Evolutionary conservation across 2,329 filamentous ascomycete species (phyloP).

Genomic region (Hypoxylon sp.): DNA sequence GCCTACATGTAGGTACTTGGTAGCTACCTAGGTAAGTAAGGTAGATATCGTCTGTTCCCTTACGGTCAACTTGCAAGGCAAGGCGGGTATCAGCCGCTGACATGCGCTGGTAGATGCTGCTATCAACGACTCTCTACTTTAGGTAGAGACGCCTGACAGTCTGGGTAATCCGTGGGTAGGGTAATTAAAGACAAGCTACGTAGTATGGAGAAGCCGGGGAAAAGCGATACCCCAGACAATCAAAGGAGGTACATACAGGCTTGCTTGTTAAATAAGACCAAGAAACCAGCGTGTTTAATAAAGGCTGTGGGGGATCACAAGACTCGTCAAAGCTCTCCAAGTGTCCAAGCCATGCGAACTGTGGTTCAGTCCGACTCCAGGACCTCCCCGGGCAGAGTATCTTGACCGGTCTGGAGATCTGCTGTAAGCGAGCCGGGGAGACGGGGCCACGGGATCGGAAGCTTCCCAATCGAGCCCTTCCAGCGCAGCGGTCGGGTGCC

Average conservation of each 20-base stretch:
- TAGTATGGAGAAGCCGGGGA: background rate
- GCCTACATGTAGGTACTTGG: no score
- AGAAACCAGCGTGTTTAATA: background rate
- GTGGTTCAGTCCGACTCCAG: conserved; percentile 24
- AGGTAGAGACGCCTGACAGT: background rate
- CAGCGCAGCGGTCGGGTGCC: conserved; percentile 3
- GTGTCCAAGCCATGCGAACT: conserved; percentile 25
- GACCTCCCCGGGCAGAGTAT: conserved; percentile 3
- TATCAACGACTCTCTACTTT: background rate
- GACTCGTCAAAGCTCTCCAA: background rate
- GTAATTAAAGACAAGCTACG: background rate
- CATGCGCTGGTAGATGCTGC: background rate
- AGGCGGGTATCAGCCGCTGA: background rate
- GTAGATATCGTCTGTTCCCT: background rate
- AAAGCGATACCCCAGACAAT: background rate
- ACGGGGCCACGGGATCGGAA: conserved; percentile 27
- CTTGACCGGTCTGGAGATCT: conserved; percentile 28
- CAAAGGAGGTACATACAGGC: background rate
- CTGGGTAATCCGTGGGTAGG: background rate
- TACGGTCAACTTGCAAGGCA: background rate
- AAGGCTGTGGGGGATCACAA: background rate
- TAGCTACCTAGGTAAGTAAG: background rate
- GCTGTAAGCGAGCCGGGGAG: background rate
- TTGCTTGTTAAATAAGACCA: conserved; percentile 10
- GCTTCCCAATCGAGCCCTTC: conserved; percentile 13